Evolutionary conservation across 345 rosid genomes (phyloP).

Genomic region (Lepidium africanum): DNA sequence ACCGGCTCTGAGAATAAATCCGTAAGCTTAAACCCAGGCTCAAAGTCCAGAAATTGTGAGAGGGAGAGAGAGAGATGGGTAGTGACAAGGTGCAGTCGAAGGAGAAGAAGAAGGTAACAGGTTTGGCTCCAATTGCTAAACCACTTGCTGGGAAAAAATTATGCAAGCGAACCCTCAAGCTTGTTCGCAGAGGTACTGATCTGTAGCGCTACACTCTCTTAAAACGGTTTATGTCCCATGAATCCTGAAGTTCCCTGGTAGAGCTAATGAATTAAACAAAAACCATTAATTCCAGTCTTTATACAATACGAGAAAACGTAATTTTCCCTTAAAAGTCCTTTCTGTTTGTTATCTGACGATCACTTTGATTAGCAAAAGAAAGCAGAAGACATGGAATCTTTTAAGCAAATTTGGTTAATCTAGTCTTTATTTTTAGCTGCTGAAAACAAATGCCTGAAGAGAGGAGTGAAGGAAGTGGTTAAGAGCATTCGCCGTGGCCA

Average conservation of each 20-base stretch:
- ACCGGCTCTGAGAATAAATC: neutral
- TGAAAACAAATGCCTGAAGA: constrained; percentile 76
- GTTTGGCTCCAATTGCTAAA: constrained; percentile 67
- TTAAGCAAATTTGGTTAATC: neutral
- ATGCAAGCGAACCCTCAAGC: constrained; percentile 65
- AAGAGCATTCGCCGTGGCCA: constrained; percentile 73
- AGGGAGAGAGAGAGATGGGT: constrained; percentile 39
- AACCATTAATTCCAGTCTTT: neutral
- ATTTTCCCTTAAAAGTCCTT: neutral
- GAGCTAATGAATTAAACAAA: neutral
- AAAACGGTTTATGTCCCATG: neutral
- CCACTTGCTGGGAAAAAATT: constrained; percentile 83
- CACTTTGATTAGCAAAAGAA: neutral
- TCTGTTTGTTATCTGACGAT: neutral
- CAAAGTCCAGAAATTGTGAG: neutral
- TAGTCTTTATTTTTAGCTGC: constrained; percentile 43
- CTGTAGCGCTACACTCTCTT: neutral
- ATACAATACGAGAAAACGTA: neutral
- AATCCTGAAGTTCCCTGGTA: neutral
- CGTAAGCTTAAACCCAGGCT: constrained; percentile 3
- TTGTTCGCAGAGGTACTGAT: constrained; percentile 59
- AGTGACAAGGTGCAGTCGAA: constrained; percentile 39
- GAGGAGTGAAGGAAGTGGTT: constrained; percentile 96
- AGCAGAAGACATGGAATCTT: neutral
- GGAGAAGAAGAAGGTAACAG: constrained; percentile 51